These are phyloP conservation scores for Fusarium concolor DNA, from an alignment of 2,329 filamentous ascomycete genomes.

Conservation along the genomic window DNA sequence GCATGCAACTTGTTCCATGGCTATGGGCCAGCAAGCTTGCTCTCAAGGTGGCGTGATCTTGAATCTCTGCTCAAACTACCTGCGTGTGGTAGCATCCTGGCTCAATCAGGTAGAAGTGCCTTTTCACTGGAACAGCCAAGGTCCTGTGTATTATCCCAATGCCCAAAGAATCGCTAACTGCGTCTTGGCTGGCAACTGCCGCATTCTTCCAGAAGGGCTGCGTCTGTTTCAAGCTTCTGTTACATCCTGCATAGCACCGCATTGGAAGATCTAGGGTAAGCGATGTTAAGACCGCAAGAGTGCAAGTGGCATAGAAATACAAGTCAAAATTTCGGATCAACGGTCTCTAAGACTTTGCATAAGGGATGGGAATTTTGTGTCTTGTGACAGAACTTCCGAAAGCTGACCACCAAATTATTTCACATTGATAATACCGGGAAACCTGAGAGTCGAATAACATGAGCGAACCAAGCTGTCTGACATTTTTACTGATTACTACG, in stretches of 20 bases:
- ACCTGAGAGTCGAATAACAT: neutral
- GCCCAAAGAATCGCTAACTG: neutral
- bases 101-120: neutral
- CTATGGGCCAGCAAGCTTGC: neutral
- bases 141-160: neutral
- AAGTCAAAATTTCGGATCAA: neutral
- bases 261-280: conserved; percentile 5
- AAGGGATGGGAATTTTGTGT: neutral
- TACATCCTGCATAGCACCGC: neutral
- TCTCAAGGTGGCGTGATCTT: conserved; percentile 6
- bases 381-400: neutral
- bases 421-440: neutral
- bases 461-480: no score
- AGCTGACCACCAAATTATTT: neutral
- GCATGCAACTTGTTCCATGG: neutral
- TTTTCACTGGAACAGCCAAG: neutral
- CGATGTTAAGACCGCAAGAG: neutral
- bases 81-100: neutral
- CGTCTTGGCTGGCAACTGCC: neutral
- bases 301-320: no score
- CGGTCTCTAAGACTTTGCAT: neutral
- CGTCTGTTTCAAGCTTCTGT: neutral
- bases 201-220: conserved; percentile 4
- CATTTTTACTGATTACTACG: no score
- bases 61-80: neutral